Base-by-base conservation (phyloP, 768 basidiomycete genomes). In the Rhodotorula graminis region DNA sequence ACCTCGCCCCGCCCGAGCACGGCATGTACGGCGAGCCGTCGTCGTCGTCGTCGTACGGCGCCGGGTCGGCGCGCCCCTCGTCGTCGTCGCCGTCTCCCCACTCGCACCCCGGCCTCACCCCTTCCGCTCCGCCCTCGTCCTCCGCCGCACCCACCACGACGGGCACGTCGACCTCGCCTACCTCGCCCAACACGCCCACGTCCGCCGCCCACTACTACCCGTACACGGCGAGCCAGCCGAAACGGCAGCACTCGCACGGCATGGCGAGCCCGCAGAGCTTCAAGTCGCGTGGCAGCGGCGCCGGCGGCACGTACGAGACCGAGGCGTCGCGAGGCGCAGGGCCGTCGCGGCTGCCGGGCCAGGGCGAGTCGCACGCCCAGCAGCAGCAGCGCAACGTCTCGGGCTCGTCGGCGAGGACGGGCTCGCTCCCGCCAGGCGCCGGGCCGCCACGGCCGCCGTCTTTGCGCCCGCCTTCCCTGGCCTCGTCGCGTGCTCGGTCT, bases 161-260 rank as follows among this genome's bases (percentile, higher is more conserved):
- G 0, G 59, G 56, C 44, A 63, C 71, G 0, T 66, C 71, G 2
- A 72, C 71, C 25, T 64, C 66, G 0, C 71, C 71, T 0, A 59
- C 71, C 0, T 68, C 71, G 12, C 71, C 71, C 5, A 61, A 61
- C n/a, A 67, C 71, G 44, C 53, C 50, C 3, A 67, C 71, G 3
- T 67, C 66, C 6, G 67, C 63, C 18, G 71, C 71, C 3, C 71
- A 72, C 47, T 72, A 72, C 59, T 72, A 72, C 44, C 71, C 71
- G 14, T 68, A 72, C 59, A 64, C 60, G 27, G 67, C 71, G 7
- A 64, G 57, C 18, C 59, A 63, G 67, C 40, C 66, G 37, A 37
- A 59, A 44, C 25, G 47, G 31, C 67, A 53, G 25, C 1, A 50
- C 58, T 19, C 58, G 40, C 12, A 49, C 71, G 9, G 15, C 42